A percentile compares a stretch with the other conserved stretches of the same genome.
Evolutionary conservation across 345 rosid genomes (phyloP).

Genomic region (Triadica sebifera): DNA sequence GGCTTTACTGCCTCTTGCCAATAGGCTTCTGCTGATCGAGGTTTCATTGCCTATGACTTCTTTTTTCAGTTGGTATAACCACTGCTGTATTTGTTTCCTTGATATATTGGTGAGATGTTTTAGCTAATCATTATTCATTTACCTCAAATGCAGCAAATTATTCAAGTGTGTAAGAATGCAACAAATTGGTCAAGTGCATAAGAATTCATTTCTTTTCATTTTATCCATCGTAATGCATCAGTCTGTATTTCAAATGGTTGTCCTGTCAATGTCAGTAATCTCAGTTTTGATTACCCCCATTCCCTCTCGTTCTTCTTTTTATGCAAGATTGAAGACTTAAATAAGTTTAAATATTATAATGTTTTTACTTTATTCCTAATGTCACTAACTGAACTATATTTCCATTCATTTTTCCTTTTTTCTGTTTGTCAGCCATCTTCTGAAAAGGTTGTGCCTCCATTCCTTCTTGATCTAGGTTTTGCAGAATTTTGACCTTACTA

Average conservation of each 20-base stretch:
- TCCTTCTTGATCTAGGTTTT: constrained; percentile 71
- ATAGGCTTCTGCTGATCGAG: no score
- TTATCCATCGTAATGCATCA: no score
- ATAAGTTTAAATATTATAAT: background rate
- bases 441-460: constrained; percentile 58
- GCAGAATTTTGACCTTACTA: constrained; percentile 64
- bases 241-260: no score
- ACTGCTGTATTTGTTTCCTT: no score
- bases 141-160: background rate
- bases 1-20: no score
- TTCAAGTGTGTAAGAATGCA: no score
- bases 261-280: background rate
- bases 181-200: no score
- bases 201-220: background rate
- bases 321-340: background rate
- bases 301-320: background rate
- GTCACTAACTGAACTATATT: constrained; percentile 3
- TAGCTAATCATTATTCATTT: background rate
- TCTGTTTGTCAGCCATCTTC: constrained; percentile 58
- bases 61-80: no score
- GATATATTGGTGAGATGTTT: constrained; percentile 54
- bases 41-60: no score
- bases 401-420: constrained; percentile 6
- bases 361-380: constrained; percentile 8
- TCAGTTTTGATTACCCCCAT: background rate